phyloP scores from a whole-genome alignment of 78 protist species.

The Monocercomonoides exilis region DNA sequence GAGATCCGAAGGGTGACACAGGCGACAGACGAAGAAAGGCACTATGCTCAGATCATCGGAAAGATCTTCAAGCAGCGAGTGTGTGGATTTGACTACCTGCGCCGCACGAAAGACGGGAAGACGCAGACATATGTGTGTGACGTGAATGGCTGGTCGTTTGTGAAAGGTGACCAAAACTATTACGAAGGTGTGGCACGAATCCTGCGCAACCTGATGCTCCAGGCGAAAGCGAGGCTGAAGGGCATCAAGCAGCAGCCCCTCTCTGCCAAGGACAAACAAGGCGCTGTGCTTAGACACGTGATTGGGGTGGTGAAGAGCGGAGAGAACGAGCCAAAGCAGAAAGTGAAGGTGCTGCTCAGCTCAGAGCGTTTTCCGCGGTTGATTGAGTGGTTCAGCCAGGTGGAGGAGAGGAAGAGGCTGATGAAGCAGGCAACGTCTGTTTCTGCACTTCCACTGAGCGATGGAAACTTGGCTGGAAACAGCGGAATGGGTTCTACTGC shows the following conservation, averaged over 20 bases:
- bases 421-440: too few species aligned
- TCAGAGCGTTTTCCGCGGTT: background rate
- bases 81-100: conserved; percentile 16
- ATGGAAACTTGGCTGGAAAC: too few species aligned
- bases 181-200: background rate
- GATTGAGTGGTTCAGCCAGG: background rate
- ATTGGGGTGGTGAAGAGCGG: background rate
- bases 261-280: background rate
- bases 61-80: conserved; percentile 7
- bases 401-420: too few species aligned
- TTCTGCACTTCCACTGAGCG: too few species aligned
- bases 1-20: conserved; percentile 31
- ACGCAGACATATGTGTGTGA: background rate
- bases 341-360: background rate
- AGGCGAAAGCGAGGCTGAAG: background rate
- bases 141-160: conserved; percentile 23
- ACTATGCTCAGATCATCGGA: background rate
- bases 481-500: too few species aligned
- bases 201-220: background rate
- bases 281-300: background rate
- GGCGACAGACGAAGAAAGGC: background rate
- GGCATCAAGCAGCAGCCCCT: background rate
- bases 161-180: conserved; percentile 12
- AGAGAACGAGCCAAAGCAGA: conserved; percentile 9
- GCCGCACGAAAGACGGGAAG: background rate